These are phyloP conservation scores for Ocimum tenuiflorum DNA, from an alignment of 257 asterid species.

Conservation along the genomic window DNA sequence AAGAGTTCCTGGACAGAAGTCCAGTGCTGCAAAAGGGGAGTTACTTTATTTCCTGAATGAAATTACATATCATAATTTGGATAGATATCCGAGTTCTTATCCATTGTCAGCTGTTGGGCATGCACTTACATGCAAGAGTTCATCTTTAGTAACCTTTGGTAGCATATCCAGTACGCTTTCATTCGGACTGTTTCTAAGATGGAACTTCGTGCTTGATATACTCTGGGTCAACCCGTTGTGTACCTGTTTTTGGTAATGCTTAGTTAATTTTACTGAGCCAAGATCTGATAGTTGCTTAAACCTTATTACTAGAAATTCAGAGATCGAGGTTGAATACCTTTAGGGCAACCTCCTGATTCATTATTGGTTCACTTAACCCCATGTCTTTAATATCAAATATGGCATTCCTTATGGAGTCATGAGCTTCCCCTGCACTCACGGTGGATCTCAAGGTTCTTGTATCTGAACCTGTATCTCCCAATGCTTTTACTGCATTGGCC, in stretches of 20 bases:
- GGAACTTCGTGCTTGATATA: constrained; percentile 77
- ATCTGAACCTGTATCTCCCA: constrained; percentile 58
- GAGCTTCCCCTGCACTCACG: constrained; percentile 54
- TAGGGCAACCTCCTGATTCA: constrained; percentile 62
- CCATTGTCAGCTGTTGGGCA: not conserved
- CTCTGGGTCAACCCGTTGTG: constrained; percentile 63
- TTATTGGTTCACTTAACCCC: constrained; percentile 60
- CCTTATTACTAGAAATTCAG: constrained; percentile 4
- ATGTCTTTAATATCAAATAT: constrained; percentile 43
- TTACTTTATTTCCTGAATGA: constrained; percentile 1
- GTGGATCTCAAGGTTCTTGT: constrained; percentile 42
- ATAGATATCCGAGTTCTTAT: not conserved
- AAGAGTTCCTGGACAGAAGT: constrained; percentile 79
- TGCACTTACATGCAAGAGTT: constrained; percentile 65
- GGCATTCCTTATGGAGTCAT: constrained; percentile 45
- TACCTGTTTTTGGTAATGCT: constrained; percentile 44
- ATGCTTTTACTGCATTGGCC: constrained; percentile 66
- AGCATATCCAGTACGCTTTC: constrained; percentile 73
- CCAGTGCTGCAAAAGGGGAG: constrained; percentile 60
- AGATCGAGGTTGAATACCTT: constrained; percentile 49
- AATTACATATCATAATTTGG: constrained; percentile 5
- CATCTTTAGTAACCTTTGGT: constrained; percentile 65
- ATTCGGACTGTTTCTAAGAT: constrained; percentile 72
- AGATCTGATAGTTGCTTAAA: constrained; percentile 5
- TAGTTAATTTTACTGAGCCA: constrained; percentile 22